Conservation (phyloP, 345 rosid genomes). For the Iberis pinnata region DNA sequence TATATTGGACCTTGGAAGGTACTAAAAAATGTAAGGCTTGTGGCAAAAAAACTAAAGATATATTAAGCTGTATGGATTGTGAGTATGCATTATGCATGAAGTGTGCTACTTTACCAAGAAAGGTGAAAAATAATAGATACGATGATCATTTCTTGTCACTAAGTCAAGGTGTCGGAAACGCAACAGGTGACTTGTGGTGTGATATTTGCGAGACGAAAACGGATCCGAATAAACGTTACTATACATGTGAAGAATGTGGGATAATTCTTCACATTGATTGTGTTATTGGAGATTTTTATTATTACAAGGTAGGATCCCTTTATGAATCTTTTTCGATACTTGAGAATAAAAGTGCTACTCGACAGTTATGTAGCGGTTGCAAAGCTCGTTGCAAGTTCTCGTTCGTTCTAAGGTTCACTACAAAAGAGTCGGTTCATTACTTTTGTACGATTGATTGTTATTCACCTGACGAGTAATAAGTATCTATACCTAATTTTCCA, state of each 20-base stretch:
- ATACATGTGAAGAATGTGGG: not conserved
- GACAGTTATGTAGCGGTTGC: not conserved
- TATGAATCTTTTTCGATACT: no score
- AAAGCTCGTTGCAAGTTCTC: not conserved
- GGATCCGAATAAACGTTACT: not conserved
- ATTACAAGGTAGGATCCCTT: not conserved
- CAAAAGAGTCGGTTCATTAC: no score
- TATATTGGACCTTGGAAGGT: not conserved
- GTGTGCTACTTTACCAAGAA: constrained; percentile 10
- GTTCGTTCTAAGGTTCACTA: not conserved
- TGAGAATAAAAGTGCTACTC: not conserved
- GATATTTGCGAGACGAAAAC: constrained; percentile 16
- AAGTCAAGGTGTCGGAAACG: not conserved
- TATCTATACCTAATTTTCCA: no score
- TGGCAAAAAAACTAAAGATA: not conserved
- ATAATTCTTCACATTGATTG: constrained; percentile 1
- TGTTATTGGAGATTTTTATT: not conserved
- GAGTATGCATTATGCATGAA: constrained; percentile 1
- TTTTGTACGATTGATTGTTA: no score
- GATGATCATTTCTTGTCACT: constrained; percentile 10
- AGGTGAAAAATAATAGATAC: not conserved
- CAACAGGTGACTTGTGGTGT: constrained; percentile 16
- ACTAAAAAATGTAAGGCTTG: not conserved
- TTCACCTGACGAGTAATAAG: no score
- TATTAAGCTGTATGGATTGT: constrained; percentile 1